Percentiles rank a stretch among this genome's conserved stretches.
Conservation (phyloP, 176 grass and related monocot species). For the Oryza meyeriana region DNA sequence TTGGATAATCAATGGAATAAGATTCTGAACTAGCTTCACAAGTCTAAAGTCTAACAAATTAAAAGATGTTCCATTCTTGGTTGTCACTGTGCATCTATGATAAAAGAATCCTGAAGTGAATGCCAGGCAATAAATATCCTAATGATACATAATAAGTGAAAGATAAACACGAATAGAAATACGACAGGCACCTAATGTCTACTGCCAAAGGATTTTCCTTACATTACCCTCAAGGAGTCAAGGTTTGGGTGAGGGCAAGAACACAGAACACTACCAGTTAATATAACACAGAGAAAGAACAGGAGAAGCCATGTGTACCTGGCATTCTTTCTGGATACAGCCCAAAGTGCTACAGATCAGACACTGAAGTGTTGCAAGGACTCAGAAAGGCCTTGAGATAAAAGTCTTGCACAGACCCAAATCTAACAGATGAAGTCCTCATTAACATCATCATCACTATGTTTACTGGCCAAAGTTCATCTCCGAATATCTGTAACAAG, state of each 20-base stretch:
- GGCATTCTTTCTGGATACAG: slow-evolving; percentile 18
- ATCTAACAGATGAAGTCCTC: slow-evolving; percentile 22
- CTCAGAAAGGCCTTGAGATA: slow-evolving; percentile 20
- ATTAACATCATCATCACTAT: slow-evolving; percentile 14
- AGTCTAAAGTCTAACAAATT: neutral
- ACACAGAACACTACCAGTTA: neutral
- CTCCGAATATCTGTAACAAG: slow-evolving; percentile 72
- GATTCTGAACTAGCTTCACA: neutral
- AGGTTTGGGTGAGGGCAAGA: neutral
- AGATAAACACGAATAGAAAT: neutral
- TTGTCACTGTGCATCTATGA: neutral
- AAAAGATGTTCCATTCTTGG: neutral
- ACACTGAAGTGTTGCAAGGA: slow-evolving; percentile 32
- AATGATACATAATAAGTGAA: neutral
- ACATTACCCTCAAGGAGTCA: neutral
- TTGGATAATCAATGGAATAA: neutral
- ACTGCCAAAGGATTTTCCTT: neutral
- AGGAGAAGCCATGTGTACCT: slow-evolving; percentile 17
- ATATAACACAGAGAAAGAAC: neutral
- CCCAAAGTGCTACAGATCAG: slow-evolving; percentile 42
- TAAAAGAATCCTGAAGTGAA: neutral
- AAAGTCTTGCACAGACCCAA: slow-evolving; percentile 37
- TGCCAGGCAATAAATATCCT: neutral
- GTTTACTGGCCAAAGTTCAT: slow-evolving; percentile 93
- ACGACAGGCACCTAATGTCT: neutral